Base-by-base conservation (phyloP, 306 rosid species). In the Vigna reflexopilosa region DNA sequence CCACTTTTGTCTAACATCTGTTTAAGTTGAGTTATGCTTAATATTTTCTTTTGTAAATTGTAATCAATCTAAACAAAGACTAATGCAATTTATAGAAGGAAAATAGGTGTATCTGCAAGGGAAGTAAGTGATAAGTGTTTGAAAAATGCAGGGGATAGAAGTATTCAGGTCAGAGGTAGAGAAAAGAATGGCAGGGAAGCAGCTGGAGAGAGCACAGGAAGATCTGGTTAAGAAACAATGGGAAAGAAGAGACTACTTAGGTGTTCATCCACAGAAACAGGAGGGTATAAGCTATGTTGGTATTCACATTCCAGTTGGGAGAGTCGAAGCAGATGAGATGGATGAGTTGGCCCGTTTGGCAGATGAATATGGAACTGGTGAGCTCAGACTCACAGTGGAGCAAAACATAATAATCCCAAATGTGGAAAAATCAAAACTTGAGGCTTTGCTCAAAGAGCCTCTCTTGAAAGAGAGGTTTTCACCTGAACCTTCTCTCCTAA, bases 261-360 rank as follows among this genome's bases (percentile, higher is more conserved):
- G 98, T 4, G 91, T 91, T 48, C 91, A 91, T 86, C 92, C 93
- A 48, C 98, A 95, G 50, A 92, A 91, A 66, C 98, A 95, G 20
- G 93, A 89, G 66, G 97, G 95, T 22, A 47, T 89, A 58, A 88
- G 92, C 86, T 91, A 76, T 55, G 89, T 92, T 9, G 98, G 98
- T 22, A 77, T 95, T 48, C 98, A 95, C 87, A 85, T 92, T 70
- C 97, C 98, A 2, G 98, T 95, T 19, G 98, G 98, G 26, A 88
- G 98, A 82, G 82, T 91, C 50, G 96, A 92, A 73, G 98, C 98
- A 22, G 91, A 92, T 8, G 98, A 95, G 2, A 91, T 95, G 98
- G 90, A 91, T 42, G 97, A 89, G 79, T 86, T 95, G 36, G 98
- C 98, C 19, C 88, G 80, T 30, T 38, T 95, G 6, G 97, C 96